A percentile compares a stretch with the other conserved stretches of the same genome.
Conservation (phyloP, 495 filamentous ascomycete genomes). For the Neurospora africana region DNA sequence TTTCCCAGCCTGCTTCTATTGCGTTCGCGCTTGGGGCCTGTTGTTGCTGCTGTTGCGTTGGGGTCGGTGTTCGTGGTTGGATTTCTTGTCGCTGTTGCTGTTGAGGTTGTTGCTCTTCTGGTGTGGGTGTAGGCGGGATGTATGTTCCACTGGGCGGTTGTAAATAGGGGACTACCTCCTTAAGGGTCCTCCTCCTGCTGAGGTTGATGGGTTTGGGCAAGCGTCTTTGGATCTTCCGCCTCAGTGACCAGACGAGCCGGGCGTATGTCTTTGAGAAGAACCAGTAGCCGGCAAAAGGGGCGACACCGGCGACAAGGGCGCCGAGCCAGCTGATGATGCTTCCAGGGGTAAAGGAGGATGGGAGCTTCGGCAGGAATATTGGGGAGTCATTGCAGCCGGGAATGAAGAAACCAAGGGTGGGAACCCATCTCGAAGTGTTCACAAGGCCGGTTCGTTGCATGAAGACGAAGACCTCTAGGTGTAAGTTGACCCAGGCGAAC, state of each 20-base stretch:
- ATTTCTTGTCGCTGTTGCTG: not conserved
- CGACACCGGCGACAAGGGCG: slow-evolving; percentile 15
- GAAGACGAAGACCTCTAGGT: slow-evolving; percentile 36
- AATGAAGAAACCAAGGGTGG: slow-evolving; percentile 35
- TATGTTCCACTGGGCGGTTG: not conserved
- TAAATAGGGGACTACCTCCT: not conserved
- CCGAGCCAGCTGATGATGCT: slow-evolving; percentile 22
- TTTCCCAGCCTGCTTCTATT: not conserved
- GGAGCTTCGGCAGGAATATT: slow-evolving; percentile 27
- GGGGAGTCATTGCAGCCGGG: slow-evolving; percentile 39
- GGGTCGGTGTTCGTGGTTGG: not conserved
- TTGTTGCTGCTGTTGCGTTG: not conserved
- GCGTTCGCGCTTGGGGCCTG: not conserved
- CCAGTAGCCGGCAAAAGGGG: slow-evolving; percentile 28
- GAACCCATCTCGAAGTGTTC: slow-evolving; percentile 26
- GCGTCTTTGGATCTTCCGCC: slow-evolving; percentile 4
- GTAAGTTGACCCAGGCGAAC: slow-evolving; percentile 29
- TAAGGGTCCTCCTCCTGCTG: not conserved
- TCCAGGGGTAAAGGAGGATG: slow-evolving; percentile 11
- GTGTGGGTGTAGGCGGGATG: not conserved
- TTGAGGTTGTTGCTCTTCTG: not conserved
- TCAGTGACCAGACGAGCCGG: slow-evolving; percentile 2
- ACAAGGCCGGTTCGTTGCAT: slow-evolving; percentile 40
- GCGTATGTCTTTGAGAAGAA: slow-evolving; percentile 9
- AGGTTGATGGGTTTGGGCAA: slow-evolving; percentile 14